Evolutionary conservation across 768 basidiomycete genomes (phyloP).

Genomic region (Infundibulicybe gibba): DNA sequence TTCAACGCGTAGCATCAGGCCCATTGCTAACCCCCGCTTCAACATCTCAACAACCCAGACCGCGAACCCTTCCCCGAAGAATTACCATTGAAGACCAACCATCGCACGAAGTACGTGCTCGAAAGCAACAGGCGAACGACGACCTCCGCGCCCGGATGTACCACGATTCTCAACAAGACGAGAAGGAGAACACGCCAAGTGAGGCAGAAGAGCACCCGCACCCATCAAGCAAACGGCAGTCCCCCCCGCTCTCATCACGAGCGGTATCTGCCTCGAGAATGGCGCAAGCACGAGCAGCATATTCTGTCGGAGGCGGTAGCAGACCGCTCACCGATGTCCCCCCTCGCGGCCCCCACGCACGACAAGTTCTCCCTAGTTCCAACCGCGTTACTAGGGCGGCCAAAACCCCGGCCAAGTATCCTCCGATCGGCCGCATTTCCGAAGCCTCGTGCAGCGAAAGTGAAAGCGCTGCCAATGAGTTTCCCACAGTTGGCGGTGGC

Average conservation of each 20-base stretch:
- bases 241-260: conserved; percentile 29
- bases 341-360: conserved; percentile 29
- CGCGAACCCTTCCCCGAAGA: conserved; percentile 33
- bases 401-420: conserved; percentile 24
- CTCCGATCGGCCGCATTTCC: conserved; percentile 45
- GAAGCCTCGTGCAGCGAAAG: conserved; percentile 36
- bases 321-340: conserved; percentile 29
- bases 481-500: conserved; percentile 10
- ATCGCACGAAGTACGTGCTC: conserved; percentile 12
- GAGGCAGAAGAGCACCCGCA: conserved; percentile 35
- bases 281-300: conserved; percentile 18
- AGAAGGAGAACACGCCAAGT: conserved; percentile 44
- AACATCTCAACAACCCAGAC: conserved; percentile 19
- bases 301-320: conserved; percentile 16
- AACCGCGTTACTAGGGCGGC: conserved; percentile 47
- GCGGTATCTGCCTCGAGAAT: conserved; percentile 20
- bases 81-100: conserved; percentile 38
- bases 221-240: conserved; percentile 17
- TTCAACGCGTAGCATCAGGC: neutral
- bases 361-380: conserved; percentile 41
- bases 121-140: conserved; percentile 11
- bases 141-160: conserved; percentile 6
- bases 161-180: conserved; percentile 33
- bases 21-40: conserved; percentile 16
- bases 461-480: conserved; percentile 20